Conservation (phyloP, 371 early-diverging fungal genomes). For the Mucor sp. region DNA sequence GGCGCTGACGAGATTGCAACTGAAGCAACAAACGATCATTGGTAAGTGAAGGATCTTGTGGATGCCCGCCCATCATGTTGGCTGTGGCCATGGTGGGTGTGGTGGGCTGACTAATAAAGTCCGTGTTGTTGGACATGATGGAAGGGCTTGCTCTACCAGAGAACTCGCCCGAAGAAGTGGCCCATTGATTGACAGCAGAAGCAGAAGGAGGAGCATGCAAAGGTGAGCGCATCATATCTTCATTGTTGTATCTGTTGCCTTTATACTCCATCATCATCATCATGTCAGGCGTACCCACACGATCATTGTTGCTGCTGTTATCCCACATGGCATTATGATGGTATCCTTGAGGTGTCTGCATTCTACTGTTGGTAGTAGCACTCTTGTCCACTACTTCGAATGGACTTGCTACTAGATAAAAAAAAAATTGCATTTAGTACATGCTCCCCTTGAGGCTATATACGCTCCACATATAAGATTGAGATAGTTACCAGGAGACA, state of each 20-base stretch:
- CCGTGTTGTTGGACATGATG: not conserved
- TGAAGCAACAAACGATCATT: conserved; percentile 41
- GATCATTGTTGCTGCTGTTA: not conserved
- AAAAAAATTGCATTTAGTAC: too few relatives aligned
- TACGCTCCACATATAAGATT: too few relatives aligned
- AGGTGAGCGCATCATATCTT: not conserved
- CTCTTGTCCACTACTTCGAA: not conserved
- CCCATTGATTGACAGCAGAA: not conserved
- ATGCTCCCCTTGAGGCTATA: too few relatives aligned
- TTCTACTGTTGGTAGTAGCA: conserved; percentile 7
- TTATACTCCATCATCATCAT: not conserved
- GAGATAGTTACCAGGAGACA: conserved; percentile 10
- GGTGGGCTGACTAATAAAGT: conserved; percentile 8
- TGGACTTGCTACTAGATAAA: not conserved
- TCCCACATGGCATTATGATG: not conserved
- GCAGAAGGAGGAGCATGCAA: not conserved
- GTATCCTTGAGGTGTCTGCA: conserved; percentile 8
- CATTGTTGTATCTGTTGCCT: not conserved
- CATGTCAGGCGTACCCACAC: not conserved
- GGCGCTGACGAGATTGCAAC: conserved; percentile 45
- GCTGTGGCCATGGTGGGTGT: conserved; percentile 6
- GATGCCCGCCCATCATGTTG: not conserved
- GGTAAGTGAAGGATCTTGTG: not conserved
- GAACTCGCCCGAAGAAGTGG: not conserved
- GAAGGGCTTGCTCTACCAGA: conserved; percentile 15